Evolutionary conservation across 2,329 filamentous ascomycete genomes (phyloP), one percentile per base, ranked within the genome.

Genomic region (Aureobasidium vineae): DNA sequence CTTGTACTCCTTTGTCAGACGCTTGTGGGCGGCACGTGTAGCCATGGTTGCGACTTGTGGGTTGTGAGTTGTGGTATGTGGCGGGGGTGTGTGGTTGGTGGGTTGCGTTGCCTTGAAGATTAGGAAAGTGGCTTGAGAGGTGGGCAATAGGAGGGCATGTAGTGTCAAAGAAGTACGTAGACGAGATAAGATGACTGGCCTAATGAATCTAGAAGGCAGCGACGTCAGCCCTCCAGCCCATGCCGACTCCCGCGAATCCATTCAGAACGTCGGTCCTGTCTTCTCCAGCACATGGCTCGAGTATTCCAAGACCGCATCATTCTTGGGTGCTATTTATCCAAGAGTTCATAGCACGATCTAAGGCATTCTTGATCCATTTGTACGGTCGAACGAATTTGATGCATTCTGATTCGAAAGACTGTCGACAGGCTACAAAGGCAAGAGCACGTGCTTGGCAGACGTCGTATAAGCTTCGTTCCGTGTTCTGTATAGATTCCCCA

Each of bases 21-120:
- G 75, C 69, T 78, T 78, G 70, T 77, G 73, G 52, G 76, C 76
- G 67, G 75, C 75, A 67, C 73, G 75, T 47, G 76, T 78, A 52
- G 76, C 76, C 76, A 78, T 78, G 54, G 21, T 43, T 71, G 68
- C 15, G 26, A 41, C 19, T 36, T 21, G 57, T 49, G 57, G 15
- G 38, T 31, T 56, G 53, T 36, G 33, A 23, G 16, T 23, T 33
- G 26, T 50, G 41, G 28, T 36, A 5, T 36, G 28, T n/a, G 28
- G 26, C 8, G 41, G 23, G 15, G n/a, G 4, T 8, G 2, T 38
- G 23, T 61, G 41, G n/a, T 60, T 60, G 57, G 43, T 26, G 23
- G 57, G n/a, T 19, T 38, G 19, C 4, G 2, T 19, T 15, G 53
- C 8, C 16, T 41, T 21, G 28, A 13, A 59, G 26, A 28, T 21